Evolutionary conservation across 2,329 filamentous ascomycete species (phyloP).

Genomic region (Colletotrichum sp.): DNA sequence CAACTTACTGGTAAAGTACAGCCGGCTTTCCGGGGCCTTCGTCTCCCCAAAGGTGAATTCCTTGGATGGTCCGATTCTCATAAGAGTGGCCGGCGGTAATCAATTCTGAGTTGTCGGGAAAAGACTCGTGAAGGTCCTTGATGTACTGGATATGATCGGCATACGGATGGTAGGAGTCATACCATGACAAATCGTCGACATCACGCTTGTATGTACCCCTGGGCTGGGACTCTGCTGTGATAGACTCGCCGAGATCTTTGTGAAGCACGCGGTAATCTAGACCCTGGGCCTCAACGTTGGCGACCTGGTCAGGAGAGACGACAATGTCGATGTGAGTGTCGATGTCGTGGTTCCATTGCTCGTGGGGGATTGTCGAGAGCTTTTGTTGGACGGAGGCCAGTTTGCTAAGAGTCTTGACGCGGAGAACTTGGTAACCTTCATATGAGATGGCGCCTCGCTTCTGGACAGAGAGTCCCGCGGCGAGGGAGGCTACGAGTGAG

Average conservation of each 20-base stretch:
- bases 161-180: constrained; percentile 55
- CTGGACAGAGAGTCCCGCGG: not conserved
- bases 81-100: constrained; percentile 49
- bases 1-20: constrained; percentile 45
- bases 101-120: constrained; percentile 51
- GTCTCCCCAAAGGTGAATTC: constrained; percentile 55
- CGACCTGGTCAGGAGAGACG: constrained; percentile 26
- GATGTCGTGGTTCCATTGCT: constrained; percentile 28
- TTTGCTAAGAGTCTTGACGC: constrained; percentile 27
- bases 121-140: constrained; percentile 42
- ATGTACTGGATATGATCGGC: constrained; percentile 54
- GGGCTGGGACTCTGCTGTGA: constrained; percentile 25
- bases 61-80: constrained; percentile 60
- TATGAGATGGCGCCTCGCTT: constrained; percentile 36
- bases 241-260: constrained; percentile 28
- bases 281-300: constrained; percentile 25
- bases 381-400: constrained; percentile 18
- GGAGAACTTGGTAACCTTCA: constrained; percentile 50
- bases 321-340: constrained; percentile 29
- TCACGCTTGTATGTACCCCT: constrained; percentile 21
- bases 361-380: constrained; percentile 26
- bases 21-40: constrained; percentile 49
- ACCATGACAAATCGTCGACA: constrained; percentile 47
- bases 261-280: constrained; percentile 26
- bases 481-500: not conserved